These are phyloP conservation scores for Thoreauomyces humboldtii DNA, from an alignment of 192 early-diverging fungal genomes.

Conservation along the genomic window DNA sequence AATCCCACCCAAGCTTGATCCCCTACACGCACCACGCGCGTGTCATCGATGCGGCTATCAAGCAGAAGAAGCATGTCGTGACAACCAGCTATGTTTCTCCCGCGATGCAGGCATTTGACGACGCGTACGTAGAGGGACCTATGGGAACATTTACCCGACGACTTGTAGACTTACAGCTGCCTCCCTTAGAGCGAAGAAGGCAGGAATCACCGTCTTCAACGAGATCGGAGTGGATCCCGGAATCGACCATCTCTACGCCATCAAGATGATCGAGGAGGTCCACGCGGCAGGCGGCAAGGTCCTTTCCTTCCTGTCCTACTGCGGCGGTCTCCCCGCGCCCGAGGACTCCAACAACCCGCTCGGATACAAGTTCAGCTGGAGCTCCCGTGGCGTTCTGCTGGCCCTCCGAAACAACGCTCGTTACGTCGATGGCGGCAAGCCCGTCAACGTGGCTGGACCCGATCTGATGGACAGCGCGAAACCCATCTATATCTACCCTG, in stretches of 20 bases:
- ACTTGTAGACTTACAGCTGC: too few species aligned
- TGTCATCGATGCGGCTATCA: conserved; percentile 73
- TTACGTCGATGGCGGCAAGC: conserved; percentile 86
- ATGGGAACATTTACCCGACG: too few species aligned
- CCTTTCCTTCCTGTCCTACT: conserved; percentile 91
- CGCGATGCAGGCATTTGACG: conserved; percentile 79
- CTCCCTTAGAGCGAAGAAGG: conserved; percentile 61
- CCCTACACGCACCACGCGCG: conserved; percentile 76
- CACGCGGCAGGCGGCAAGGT: conserved; percentile 79
- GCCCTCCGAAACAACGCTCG: conserved; percentile 93
- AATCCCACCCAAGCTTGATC: conserved; percentile 41
- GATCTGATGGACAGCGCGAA: conserved; percentile 91
- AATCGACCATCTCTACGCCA: conserved; percentile 95
- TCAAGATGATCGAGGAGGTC: conserved; percentile 91
- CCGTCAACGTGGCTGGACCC: conserved; percentile 75
- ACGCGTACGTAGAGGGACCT: too few species aligned
- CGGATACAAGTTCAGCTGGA: conserved; percentile 98
- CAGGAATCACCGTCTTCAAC: conserved; percentile 87
- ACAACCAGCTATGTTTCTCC: conserved; percentile 95
- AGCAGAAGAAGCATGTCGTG: conserved; percentile 86
- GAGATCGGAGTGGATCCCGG: conserved; percentile 98
- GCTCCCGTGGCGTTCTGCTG: conserved; percentile 94
- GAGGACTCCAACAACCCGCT: conserved; percentile 87
- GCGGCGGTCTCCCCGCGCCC: conserved; percentile 91
- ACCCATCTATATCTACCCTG: conserved; percentile 91